Conservation (phyloP, 1,284 basidiomycete genomes). For the Austroboletus novae-zelandiae region DNA sequence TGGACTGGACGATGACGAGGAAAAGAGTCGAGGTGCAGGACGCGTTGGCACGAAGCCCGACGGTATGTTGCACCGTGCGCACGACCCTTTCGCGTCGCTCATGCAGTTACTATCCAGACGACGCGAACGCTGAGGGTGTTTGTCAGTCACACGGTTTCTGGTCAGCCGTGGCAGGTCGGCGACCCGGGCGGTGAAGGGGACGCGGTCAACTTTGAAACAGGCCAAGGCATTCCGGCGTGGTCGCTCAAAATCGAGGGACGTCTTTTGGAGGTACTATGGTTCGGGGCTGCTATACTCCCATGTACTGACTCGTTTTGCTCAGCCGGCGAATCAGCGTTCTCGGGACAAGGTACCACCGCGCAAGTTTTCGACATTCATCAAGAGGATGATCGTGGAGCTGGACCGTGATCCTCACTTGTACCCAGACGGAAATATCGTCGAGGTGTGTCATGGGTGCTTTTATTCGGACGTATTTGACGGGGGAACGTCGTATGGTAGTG, state of each 20-base stretch:
- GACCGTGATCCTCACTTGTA: conserved; percentile 83
- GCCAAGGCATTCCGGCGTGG: conserved; percentile 89
- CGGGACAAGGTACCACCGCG: conserved; percentile 66
- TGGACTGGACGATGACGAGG: conserved; percentile 94
- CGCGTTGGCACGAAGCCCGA: conserved; percentile 59
- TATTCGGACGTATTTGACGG: not conserved
- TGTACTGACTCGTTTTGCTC: not conserved
- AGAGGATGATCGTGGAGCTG: conserved; percentile 83
- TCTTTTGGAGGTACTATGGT: conserved; percentile 63
- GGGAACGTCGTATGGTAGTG: conserved; percentile 47
- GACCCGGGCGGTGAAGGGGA: conserved; percentile 33
- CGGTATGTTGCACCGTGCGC: conserved; percentile 38
- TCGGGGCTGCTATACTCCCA: not conserved
- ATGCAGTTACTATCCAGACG: conserved; percentile 45
- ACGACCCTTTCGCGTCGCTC: too few species aligned
- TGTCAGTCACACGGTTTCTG: conserved; percentile 84
- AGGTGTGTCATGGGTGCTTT: conserved; percentile 43
- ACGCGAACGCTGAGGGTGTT: conserved; percentile 87
- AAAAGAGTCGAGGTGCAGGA: conserved; percentile 91
- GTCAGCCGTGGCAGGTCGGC: conserved; percentile 79
- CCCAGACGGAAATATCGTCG: conserved; percentile 77
- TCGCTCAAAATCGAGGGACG: conserved; percentile 87
- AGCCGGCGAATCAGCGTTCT: conserved; percentile 60
- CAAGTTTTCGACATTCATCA: conserved; percentile 88
- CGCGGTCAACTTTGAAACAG: conserved; percentile 48